phyloP scores from a whole-genome alignment of 768 basidiomycete genomes.

The Trametes villosa region DNA sequence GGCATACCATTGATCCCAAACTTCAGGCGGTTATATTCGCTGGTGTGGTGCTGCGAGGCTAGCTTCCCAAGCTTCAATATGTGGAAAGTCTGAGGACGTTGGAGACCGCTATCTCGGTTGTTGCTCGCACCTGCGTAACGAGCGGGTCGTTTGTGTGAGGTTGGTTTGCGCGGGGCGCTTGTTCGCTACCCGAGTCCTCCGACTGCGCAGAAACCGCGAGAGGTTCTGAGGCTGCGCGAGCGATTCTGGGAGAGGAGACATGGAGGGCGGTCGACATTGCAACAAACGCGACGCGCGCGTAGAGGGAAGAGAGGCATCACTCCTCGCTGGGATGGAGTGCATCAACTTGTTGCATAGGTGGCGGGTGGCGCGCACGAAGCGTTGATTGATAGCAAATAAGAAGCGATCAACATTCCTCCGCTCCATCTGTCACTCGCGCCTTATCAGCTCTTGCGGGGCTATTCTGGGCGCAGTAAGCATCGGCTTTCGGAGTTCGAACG shows the following conservation, averaged over 20 bases:
- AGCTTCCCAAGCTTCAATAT: conserved; percentile 51
- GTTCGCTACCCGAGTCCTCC: neutral
- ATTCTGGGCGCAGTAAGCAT: neutral
- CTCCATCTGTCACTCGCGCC: conserved; percentile 6
- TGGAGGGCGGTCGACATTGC: conserved; percentile 11
- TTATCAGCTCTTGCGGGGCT: too few relatives aligned
- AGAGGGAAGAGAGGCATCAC: neutral
- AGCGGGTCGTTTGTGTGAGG: conserved; percentile 5
- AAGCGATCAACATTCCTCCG: conserved; percentile 7
- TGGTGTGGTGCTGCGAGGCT: conserved; percentile 75
- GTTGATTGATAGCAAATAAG: conserved; percentile 21
- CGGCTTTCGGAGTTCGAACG: conserved; percentile 18
- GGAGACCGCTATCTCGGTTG: neutral
- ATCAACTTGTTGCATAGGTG: neutral
- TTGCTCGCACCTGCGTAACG: conserved; percentile 13
- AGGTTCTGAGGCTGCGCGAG: conserved; percentile 1
- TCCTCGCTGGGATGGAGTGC: neutral
- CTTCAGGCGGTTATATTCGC: conserved; percentile 72
- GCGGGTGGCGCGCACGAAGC: conserved; percentile 1
- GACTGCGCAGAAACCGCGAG: conserved; percentile 16
- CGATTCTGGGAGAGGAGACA: neutral
- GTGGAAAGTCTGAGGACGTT: neutral
- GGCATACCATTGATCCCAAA: conserved; percentile 53
- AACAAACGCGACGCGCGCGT: neutral
- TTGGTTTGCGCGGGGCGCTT: neutral